These are phyloP conservation scores for Eimeria tenella DNA, from an alignment of 169 alveolate genomes.

Conservation along the genomic window DNA sequence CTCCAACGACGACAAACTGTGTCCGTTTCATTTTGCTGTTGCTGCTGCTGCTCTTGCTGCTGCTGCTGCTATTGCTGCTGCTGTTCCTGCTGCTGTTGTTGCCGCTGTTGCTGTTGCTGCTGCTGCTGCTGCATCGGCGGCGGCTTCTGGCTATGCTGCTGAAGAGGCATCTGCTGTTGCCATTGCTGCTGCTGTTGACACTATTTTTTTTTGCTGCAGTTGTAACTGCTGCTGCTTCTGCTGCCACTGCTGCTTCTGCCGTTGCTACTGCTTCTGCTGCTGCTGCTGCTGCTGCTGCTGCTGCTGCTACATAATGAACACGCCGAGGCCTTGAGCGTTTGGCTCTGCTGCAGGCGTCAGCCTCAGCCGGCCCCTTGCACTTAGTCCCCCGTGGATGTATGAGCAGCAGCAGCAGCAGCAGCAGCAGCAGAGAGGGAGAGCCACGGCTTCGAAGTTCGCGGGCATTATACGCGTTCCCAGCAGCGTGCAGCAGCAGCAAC, in stretches of 20 bases:
- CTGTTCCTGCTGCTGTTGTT: background rate
- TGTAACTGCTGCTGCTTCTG: background rate
- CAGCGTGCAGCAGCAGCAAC: background rate
- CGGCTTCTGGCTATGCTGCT: background rate
- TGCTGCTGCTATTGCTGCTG: background rate
- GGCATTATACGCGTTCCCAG: background rate
- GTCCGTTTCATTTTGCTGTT: background rate
- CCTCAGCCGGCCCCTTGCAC: background rate
- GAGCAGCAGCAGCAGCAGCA: constrained; percentile 38
- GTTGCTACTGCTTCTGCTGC: background rate
- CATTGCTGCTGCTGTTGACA: background rate
- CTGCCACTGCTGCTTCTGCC: background rate
- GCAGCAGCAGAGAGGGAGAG: background rate
- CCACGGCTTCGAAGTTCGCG: background rate
- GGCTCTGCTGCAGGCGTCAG: background rate
- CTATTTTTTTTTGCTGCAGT: background rate
- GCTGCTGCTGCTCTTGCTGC: constrained; percentile 5
- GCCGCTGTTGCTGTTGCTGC: background rate
- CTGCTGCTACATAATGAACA: background rate
- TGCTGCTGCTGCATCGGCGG: background rate
- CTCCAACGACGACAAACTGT: background rate
- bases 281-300: background rate
- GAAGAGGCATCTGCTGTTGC: background rate
- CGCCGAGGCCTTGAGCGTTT: background rate
- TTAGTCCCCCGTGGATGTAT: background rate